phyloP scores from a whole-genome alignment of 306 rosid species.

The Fragaria vesca region DNA sequence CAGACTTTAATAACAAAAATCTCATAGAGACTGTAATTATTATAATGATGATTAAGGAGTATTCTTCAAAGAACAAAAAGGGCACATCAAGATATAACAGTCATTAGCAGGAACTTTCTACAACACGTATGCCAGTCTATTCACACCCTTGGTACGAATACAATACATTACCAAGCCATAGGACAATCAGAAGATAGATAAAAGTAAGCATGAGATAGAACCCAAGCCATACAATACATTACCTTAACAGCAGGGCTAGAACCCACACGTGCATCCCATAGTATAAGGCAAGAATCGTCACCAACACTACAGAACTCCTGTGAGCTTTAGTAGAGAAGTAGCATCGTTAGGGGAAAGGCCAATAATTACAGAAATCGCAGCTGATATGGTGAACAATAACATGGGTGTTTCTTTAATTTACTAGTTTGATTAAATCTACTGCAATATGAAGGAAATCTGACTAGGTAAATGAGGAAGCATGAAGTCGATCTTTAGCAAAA shows the following conservation, averaged over 20 bases:
- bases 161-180: not conserved
- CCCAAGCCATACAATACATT: not conserved
- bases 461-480: not conserved
- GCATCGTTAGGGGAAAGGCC: slow-evolving; percentile 33
- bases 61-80: not conserved
- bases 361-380: slow-evolving; percentile 1
- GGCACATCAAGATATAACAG: not conserved
- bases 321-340: slow-evolving; percentile 56
- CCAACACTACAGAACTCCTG: slow-evolving; percentile 99
- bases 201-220: slow-evolving; percentile 4
- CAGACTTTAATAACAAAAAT: not conserved
- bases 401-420: not conserved
- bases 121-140: not conserved
- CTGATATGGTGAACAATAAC: slow-evolving; percentile 13
- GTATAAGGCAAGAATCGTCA: slow-evolving; percentile 94
- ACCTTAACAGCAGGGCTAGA: slow-evolving; percentile 89
- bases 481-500: not conserved
- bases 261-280: slow-evolving; percentile 98
- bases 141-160: not conserved
- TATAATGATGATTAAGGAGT: not conserved
- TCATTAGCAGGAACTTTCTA: not conserved
- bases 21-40: not conserved
- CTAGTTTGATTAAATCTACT: not conserved
- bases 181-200: not conserved
- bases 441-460: not conserved